Evolutionary conservation across 169 alveolate species (phyloP).

Genomic region (Eimeria acervulina): DNA sequence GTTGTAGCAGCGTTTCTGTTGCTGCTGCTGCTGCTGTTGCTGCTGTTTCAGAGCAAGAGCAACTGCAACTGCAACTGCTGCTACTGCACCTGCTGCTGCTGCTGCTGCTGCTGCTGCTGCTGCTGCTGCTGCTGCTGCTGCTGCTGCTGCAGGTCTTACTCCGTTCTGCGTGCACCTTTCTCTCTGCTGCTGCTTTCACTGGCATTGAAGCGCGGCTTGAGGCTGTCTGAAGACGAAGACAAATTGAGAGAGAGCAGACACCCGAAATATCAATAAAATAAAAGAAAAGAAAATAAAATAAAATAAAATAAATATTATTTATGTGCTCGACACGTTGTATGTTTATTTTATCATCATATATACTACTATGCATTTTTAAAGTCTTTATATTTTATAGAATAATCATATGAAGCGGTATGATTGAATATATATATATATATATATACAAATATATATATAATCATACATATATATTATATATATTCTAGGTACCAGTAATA

Average conservation of each 20-base stretch:
- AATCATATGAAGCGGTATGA: too few relatives aligned
- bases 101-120: conserved; percentile 2
- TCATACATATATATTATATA: too few relatives aligned
- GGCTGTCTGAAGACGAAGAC: background rate
- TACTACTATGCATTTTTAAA: background rate
- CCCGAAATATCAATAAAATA: background rate
- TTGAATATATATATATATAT: too few relatives aligned
- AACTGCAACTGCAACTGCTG: background rate
- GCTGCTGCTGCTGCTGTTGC: background rate
- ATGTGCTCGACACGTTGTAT: background rate
- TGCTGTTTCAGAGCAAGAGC: background rate
- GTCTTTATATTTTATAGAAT: background rate
- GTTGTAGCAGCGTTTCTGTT: too few relatives aligned
- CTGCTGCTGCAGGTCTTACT: background rate
- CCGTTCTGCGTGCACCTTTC: background rate
- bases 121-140: background rate
- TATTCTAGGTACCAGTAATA: too few relatives aligned
- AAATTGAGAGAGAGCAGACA: background rate
- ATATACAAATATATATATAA: too few relatives aligned
- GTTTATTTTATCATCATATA: background rate
- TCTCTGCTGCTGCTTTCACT: background rate
- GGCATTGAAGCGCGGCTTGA: background rate
- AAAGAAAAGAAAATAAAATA: background rate
- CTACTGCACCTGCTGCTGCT: background rate
- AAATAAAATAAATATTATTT: background rate